phyloP scores from a whole-genome alignment of 106 monocot species.

The Hemerocallis citrina region DNA sequence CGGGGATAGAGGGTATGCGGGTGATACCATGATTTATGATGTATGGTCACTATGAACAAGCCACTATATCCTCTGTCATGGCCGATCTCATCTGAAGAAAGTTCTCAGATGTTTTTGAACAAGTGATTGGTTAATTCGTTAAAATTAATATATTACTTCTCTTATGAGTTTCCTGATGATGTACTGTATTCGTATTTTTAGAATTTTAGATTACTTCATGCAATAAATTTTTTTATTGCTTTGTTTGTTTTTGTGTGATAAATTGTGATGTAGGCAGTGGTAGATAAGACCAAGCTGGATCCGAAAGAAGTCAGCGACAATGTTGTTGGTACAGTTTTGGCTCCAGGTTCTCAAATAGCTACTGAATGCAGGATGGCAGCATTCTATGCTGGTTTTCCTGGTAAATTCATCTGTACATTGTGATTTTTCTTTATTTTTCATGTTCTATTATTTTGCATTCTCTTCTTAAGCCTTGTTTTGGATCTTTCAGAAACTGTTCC shows the following conservation, averaged over 20 bases:
- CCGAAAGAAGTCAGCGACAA: constrained; percentile 53
- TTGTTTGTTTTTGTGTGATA: no score
- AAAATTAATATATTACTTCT: not conserved
- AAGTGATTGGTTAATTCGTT: not conserved
- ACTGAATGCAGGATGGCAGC: constrained; percentile 62
- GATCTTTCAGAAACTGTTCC: constrained; percentile 64
- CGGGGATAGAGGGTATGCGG: no score
- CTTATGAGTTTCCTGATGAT: not conserved
- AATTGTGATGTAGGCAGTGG: constrained; percentile 27
- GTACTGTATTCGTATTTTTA: not conserved
- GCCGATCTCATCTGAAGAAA: no score
- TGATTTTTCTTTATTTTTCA: not conserved
- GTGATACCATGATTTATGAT: not conserved
- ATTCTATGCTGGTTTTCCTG: constrained; percentile 67
- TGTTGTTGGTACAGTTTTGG: constrained; percentile 58
- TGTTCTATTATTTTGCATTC: not conserved
- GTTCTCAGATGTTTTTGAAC: not conserved
- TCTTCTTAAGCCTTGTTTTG: not conserved
- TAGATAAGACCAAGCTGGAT: constrained; percentile 40
- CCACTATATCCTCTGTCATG: no score
- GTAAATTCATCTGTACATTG: constrained; percentile 10
- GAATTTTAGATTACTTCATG: not conserved
- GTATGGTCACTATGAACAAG: no score
- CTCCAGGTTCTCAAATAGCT: constrained; percentile 50
- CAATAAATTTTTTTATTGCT: not conserved